Conservation (phyloP, 805 yeast species). For the Yarrowia bubula region DNA sequence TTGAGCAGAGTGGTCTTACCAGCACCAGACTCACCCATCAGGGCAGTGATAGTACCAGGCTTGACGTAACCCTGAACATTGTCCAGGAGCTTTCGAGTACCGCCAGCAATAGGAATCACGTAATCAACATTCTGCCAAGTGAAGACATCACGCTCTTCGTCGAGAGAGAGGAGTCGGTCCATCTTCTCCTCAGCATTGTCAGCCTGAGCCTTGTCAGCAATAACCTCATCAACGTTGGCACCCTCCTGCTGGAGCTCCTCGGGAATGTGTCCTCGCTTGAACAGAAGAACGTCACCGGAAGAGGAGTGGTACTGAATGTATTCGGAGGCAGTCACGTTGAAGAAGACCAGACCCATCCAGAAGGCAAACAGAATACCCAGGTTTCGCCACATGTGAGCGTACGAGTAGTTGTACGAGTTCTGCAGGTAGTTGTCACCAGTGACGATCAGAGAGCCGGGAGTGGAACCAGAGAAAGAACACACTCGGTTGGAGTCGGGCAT, state of each 20-base stretch:
- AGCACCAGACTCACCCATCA: conserved; percentile 87
- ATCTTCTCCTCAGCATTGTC: conserved; percentile 35
- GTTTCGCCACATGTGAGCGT: conserved; percentile 74
- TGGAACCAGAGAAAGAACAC: conserved; percentile 62
- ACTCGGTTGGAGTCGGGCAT: conserved; percentile 45
- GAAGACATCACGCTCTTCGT: conserved; percentile 38
- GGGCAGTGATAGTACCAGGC: conserved; percentile 78
- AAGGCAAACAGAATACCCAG: conserved; percentile 64
- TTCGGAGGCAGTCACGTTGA: conserved; percentile 40
- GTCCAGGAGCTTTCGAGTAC: conserved; percentile 43
- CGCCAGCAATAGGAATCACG: conserved; percentile 47
- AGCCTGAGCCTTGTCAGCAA: conserved; percentile 34
- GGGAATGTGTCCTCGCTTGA: conserved; percentile 42
- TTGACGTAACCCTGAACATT: conserved; percentile 69
- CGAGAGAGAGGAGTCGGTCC: conserved; percentile 32
- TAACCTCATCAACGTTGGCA: conserved; percentile 32
- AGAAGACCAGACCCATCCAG: conserved; percentile 41
- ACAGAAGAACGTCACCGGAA: conserved; percentile 39
- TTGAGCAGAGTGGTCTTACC: conserved; percentile 78
- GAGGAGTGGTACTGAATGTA: conserved; percentile 37
- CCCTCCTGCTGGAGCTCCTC: conserved; percentile 38
- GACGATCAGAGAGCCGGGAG: conserved; percentile 52
- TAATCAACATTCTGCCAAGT: conserved; percentile 64
- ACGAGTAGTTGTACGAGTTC: conserved; percentile 50
- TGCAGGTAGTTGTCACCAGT: conserved; percentile 58